Base-by-base conservation (phyloP, 1,284 basidiomycete genomes). In the Baeospora myosura region DNA sequence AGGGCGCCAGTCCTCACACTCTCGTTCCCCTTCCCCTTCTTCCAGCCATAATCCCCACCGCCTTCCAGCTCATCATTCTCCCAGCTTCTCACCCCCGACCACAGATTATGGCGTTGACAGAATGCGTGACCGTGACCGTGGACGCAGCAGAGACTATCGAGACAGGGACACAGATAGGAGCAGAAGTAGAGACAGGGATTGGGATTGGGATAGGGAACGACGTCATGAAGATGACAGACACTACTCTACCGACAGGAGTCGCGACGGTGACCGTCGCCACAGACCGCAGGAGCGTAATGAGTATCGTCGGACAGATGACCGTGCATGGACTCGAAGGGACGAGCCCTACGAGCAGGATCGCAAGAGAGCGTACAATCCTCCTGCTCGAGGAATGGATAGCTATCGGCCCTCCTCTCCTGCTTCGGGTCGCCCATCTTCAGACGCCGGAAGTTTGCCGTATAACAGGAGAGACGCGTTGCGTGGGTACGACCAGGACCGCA, bases 11-110 rank as follows among this genome's bases (percentile, higher is more conserved):
- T 47, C 50, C 23, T 56, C 61, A 3, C 58, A 50, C 51, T 66
- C 51, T 12, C 59, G 55, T 42, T 65, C 69, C 14, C 63, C 61
- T 28, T 57, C 57, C 6, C 59, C 69, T 5, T 63, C 67, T 12
- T 56, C 61, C 17, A 61, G 57, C 33, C 68, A 76, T 50, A 60
- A 71, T 34, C 57, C 71, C 17, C 73, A 72, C 1, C 47, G 58
- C 8, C 60, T 59, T 38, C 62, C 68, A n/a, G n/a, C n/a, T n/a
- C n/a, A n/a, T n/a, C n/a, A n/a, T 28, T 63, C 68, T 14, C 64
- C 67, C 3, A 47, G 49, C n/a, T n/a, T n/a, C n/a, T n/a, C n/a
- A n/a, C n/a, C 16, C 42, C 57, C 1, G 47, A 46, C 42, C 69
- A 63, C 50, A 67, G 61, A n/a, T 68, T 64, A 1, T 53, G 56